A percentile compares a stretch with the other conserved stretches of the same genome.
phyloP scores from a whole-genome alignment of 1,284 basidiomycete species.

The Neonothopanus nambi region DNA sequence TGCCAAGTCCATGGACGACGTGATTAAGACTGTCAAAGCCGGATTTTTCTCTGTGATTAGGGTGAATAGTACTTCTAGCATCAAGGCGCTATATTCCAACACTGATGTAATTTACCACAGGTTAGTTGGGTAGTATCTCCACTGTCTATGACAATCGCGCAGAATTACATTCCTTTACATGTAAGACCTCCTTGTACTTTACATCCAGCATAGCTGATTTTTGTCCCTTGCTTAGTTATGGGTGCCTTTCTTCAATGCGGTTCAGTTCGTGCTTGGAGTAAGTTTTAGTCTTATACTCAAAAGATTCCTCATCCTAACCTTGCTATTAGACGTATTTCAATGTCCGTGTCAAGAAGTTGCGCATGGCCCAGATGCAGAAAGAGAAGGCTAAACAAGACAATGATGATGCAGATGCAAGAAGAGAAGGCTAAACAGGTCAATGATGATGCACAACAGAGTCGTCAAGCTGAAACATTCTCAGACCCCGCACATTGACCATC shows the following conservation, averaged over 20 bases:
- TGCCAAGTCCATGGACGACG: conserved; percentile 64
- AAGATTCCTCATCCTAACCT: too few species aligned
- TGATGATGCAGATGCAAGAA: too few species aligned
- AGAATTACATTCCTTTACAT: conserved; percentile 73
- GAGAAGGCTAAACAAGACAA: conserved; percentile 32
- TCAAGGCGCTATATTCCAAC: not conserved
- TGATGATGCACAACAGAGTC: too few species aligned
- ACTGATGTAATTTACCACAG: conserved; percentile 28
- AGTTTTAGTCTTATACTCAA: conserved; percentile 25
- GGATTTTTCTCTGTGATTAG: conserved; percentile 78
- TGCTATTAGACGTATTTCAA: conserved; percentile 68
- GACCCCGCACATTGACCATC: too few species aligned
- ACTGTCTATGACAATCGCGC: conserved; percentile 68
- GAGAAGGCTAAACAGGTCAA: too few species aligned
- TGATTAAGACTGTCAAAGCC: conserved; percentile 69
- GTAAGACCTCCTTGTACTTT: conserved; percentile 32
- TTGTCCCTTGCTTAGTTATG: conserved; percentile 48
- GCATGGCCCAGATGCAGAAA: conserved; percentile 39
- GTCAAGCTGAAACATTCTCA: too few species aligned
- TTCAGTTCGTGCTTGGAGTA: conserved; percentile 68
- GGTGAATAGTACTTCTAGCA: conserved; percentile 39
- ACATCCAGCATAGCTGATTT: conserved; percentile 1
- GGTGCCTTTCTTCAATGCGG: conserved; percentile 74
- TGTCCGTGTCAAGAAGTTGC: conserved; percentile 62
- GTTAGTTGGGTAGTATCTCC: conserved; percentile 80